Conservation (phyloP, 495 filamentous ascomycete genomes). For the Apiosordaria backusii region DNA sequence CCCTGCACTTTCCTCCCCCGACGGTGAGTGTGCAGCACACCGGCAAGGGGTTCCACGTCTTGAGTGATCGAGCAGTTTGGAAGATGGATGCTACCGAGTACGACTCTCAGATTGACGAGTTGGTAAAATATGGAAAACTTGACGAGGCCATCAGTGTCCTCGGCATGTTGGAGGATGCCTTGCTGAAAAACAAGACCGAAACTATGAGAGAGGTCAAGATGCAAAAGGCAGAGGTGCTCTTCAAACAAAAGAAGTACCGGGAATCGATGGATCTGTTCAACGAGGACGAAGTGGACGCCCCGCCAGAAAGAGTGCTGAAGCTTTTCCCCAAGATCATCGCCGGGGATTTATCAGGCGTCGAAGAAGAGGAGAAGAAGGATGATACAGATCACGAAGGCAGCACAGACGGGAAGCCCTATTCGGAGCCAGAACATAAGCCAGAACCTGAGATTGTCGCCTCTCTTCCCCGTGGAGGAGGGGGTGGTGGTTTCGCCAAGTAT, state of each 20-base stretch:
- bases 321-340: slow-evolving; percentile 82
- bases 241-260: slow-evolving; percentile 75
- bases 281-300: slow-evolving; percentile 70
- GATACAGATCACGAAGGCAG: slow-evolving; percentile 44
- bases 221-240: slow-evolving; percentile 81
- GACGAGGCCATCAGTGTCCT: slow-evolving; percentile 93
- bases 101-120: slow-evolving; percentile 81
- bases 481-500: slow-evolving; percentile 47
- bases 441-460: slow-evolving; percentile 39
- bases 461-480: slow-evolving; percentile 31
- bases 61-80: slow-evolving; percentile 88
- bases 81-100: slow-evolving; percentile 93
- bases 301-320: slow-evolving; percentile 82
- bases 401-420: slow-evolving; percentile 44
- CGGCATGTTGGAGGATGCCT: slow-evolving; percentile 84
- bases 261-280: slow-evolving; percentile 91
- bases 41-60: slow-evolving; percentile 88
- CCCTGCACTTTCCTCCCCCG: slow-evolving; percentile 89
- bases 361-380: slow-evolving; percentile 38
- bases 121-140: slow-evolving; percentile 69
- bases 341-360: slow-evolving; percentile 64
- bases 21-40: slow-evolving; percentile 90
- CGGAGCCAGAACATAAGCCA: slow-evolving; percentile 38
- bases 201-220: slow-evolving; percentile 80
- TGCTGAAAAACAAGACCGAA: slow-evolving; percentile 77